phyloP scores from a whole-genome alignment of 257 asterid species.

The Solanum tarijense region DNA sequence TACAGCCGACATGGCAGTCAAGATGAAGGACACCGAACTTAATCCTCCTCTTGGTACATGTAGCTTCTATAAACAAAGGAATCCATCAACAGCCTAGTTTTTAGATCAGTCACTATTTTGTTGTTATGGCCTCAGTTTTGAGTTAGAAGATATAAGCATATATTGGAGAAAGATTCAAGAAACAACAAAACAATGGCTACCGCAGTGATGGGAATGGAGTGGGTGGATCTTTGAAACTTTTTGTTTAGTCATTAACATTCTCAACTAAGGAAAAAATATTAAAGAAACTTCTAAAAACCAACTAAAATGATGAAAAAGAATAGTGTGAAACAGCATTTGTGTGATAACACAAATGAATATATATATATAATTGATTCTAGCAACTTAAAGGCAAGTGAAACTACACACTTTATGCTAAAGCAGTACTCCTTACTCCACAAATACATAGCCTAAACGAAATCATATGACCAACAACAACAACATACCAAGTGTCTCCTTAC shows the following conservation, averaged over 20 bases:
- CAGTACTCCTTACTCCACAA: not conserved
- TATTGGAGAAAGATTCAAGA: not conserved
- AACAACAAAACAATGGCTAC: not conserved
- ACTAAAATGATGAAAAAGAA: not conserved
- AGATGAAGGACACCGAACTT: not conserved
- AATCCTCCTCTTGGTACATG: conserved; percentile 9
- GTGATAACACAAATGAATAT: not conserved
- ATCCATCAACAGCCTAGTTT: not conserved
- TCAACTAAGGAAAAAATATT: not conserved
- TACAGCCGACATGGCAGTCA: not conserved
- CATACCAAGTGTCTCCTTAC: too few relatives aligned
- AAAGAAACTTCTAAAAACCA: not conserved
- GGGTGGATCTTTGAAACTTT: not conserved
- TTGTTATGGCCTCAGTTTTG: not conserved
- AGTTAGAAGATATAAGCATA: too few relatives aligned
- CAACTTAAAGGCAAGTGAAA: not conserved
- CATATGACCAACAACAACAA: not conserved
- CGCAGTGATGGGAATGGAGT: not conserved
- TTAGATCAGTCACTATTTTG: not conserved
- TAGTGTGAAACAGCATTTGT: not conserved
- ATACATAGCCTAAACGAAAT: too few relatives aligned
- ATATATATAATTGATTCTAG: not conserved
- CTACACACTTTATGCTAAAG: not conserved
- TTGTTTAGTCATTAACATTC: not conserved
- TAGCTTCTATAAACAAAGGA: not conserved